Percentiles rank a stretch among this genome's conserved stretches.
Evolutionary conservation across 2,329 filamentous ascomycete genomes (phyloP).

Genomic region (Xylariales sp.): DNA sequence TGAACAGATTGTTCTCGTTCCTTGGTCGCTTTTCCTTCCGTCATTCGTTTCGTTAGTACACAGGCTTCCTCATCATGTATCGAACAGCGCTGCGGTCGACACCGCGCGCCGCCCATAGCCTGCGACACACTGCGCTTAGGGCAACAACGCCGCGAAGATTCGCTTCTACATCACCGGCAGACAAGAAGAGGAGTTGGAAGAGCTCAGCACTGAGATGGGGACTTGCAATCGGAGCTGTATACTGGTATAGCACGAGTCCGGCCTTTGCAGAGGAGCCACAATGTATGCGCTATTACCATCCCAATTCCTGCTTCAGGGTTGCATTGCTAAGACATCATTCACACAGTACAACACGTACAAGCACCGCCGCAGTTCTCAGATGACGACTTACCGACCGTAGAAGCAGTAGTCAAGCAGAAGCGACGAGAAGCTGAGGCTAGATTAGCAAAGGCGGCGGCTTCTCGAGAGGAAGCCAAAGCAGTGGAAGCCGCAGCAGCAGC

Average conservation of each 20-base stretch:
- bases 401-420: conserved; percentile 63
- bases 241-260: conserved; percentile 90
- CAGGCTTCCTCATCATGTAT: conserved; percentile 38
- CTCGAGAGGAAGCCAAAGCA: conserved; percentile 26
- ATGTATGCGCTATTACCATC: conserved; percentile 48
- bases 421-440: conserved; percentile 41
- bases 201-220: conserved; percentile 68
- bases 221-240: conserved; percentile 70
- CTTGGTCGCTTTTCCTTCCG: conserved; percentile 11
- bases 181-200: conserved; percentile 78
- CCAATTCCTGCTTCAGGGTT: not conserved
- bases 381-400: conserved; percentile 57
- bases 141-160: conserved; percentile 43
- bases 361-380: conserved; percentile 51
- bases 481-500: conserved; percentile 19
- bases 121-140: conserved; percentile 33
- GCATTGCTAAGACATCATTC: conserved; percentile 1
- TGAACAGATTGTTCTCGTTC: no score
- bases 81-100: conserved; percentile 46
- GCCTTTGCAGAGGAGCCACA: conserved; percentile 79
- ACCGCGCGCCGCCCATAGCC: conserved; percentile 38
- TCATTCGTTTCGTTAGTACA: conserved; percentile 1
- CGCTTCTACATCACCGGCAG: conserved; percentile 50
- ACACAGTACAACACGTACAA: conserved; percentile 28
- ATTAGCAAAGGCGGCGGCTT: conserved; percentile 24